phyloP scores from a whole-genome alignment of 2,329 filamentous ascomycete species.

The Scytalidium lignicola region DNA sequence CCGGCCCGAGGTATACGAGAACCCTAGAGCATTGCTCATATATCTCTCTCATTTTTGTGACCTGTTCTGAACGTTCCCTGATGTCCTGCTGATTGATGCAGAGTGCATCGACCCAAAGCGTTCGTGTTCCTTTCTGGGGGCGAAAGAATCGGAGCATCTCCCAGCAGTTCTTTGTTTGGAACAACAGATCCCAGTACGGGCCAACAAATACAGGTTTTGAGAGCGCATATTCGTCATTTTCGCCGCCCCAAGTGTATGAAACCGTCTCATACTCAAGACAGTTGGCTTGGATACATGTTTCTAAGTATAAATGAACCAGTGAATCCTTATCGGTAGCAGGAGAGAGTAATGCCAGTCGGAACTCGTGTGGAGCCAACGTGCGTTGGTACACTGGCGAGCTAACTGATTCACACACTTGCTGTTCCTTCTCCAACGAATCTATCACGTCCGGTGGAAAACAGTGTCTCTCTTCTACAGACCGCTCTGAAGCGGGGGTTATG shows the following conservation, averaged over 20 bases:
- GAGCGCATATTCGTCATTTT: conserved; percentile 18
- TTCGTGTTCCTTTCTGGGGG: conserved; percentile 5
- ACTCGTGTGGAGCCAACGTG: no score
- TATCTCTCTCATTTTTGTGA: conserved; percentile 19
- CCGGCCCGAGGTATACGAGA: neutral
- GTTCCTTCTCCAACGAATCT: no score
- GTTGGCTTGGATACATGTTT: neutral
- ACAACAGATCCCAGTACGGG: conserved; percentile 22
- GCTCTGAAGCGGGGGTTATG: no score
- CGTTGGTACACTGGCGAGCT: no score
- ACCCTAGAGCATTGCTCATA: conserved; percentile 1
- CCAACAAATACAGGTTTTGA: conserved; percentile 21
- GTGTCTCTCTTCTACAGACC: no score
- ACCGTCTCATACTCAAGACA: conserved; percentile 26
- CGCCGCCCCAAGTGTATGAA: conserved; percentile 27
- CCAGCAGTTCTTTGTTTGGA: conserved; percentile 26
- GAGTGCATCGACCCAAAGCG: conserved; percentile 1
- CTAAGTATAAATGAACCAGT: no score
- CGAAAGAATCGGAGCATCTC: conserved; percentile 18
- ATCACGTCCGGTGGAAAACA: no score
- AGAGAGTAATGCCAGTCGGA: no score
- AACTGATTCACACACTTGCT: no score
- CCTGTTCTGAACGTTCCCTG: conserved; percentile 14
- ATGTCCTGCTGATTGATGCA: conserved; percentile 20
- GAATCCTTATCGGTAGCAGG: no score